Evolutionary conservation across 148 eudicot species (phyloP).

Genomic region (Suaeda aralocaspica): DNA sequence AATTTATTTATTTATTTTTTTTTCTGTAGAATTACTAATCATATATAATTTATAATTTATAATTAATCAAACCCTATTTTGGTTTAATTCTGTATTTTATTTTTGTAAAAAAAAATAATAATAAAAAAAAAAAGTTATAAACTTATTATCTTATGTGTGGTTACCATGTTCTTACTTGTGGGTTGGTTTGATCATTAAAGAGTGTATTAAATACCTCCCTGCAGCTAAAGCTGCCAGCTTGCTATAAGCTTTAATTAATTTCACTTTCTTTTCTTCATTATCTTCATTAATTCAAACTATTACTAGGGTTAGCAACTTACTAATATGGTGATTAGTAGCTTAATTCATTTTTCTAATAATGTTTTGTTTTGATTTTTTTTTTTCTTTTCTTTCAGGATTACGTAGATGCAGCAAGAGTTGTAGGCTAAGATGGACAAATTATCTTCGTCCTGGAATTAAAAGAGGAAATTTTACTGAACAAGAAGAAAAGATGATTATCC

Average conservation of each 20-base stretch:
- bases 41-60: too few relatives aligned
- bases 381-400: conserved; percentile 39
- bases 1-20: neutral
- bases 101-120: neutral
- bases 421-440: conserved; percentile 86
- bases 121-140: neutral
- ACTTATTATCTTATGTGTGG: neutral
- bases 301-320: conserved; percentile 7
- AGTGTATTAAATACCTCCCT: conserved; percentile 30
- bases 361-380: neutral
- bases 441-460: conserved; percentile 83
- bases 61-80: too few relatives aligned
- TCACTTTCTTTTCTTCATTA: conserved; percentile 1
- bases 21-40: neutral
- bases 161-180: neutral
- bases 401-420: conserved; percentile 92
- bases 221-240: conserved; percentile 21
- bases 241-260: neutral
- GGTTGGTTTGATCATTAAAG: conserved; percentile 49
- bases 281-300: neutral
- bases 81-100: neutral
- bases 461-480: conserved; percentile 76
- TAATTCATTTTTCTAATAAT: neutral
- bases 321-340: neutral
- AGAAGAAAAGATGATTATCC: conserved; percentile 86